These are phyloP conservation scores for Venustampulla echinocandica DNA, from an alignment of 495 filamentous ascomycete genomes.

Conservation along the genomic window DNA sequence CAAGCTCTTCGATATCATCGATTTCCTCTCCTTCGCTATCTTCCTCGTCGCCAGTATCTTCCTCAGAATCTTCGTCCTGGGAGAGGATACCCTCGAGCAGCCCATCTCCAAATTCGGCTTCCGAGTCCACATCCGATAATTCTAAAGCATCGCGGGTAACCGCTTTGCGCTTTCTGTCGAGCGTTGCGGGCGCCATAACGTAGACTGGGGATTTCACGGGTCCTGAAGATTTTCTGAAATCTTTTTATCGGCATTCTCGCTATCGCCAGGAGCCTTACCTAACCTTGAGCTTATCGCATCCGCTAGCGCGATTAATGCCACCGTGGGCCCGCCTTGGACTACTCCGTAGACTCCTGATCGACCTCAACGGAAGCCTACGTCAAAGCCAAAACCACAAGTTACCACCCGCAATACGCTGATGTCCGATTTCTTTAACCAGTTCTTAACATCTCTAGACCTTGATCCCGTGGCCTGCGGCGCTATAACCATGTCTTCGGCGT, in stretches of 20 bases:
- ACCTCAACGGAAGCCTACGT: too few relatives aligned
- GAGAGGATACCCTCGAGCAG: conserved; percentile 59
- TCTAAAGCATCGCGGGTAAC: conserved; percentile 18
- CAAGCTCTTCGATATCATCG: conserved; percentile 31
- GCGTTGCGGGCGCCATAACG: conserved; percentile 19
- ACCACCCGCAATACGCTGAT: too few relatives aligned
- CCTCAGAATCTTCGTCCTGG: conserved; percentile 39
- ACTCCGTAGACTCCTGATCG: too few relatives aligned
- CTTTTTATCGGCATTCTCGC: neutral
- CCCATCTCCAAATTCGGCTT: conserved; percentile 55
- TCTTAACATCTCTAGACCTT: conserved; percentile 10
- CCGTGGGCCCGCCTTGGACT: too few relatives aligned
- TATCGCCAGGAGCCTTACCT: neutral
- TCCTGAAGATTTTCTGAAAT: conserved; percentile 11
- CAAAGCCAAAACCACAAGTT: too few relatives aligned
- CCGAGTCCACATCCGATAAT: conserved; percentile 36
- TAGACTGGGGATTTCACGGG: neutral
- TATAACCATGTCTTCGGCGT: conserved; percentile 1
- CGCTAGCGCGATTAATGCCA: neutral
- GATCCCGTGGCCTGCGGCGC: conserved; percentile 12
- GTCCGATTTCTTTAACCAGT: conserved; percentile 16
- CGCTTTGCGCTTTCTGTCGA: conserved; percentile 24
- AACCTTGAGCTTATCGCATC: neutral
- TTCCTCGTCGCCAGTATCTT: conserved; percentile 34
- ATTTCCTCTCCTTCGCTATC: conserved; percentile 44